Evolutionary conservation across 2,329 filamentous ascomycete genomes (phyloP), one percentile per base, ranked within the genome.

Genomic region (Penicillium sp.): DNA sequence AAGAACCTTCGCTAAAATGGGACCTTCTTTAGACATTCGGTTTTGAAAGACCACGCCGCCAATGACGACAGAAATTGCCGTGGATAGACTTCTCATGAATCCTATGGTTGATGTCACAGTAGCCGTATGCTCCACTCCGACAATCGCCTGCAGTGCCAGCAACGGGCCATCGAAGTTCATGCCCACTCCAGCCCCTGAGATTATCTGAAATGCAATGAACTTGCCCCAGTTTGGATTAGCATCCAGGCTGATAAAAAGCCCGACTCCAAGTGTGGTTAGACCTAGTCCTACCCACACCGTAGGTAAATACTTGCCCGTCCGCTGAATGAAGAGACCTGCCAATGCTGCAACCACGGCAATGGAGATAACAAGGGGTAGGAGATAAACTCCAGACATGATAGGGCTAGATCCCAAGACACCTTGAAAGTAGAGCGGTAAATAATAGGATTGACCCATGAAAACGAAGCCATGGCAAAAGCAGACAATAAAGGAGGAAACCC

Each of bases 371-470:
- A 82, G 84, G 0, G 88, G 86, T 14, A 91, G 76, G 13, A 89
- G 68, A 63, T 88, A 88, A 31, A 90, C 81, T 31, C 88, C 88
- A 0, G 85, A 88, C 11, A 84, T 74, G 19, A 90, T 79, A 0
- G 88, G 84, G 0, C 81, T 80, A 0, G 82, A 82, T 44, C 85
- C 81, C 33, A 87, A 76, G 48, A 87, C 83, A 51, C 84, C 80
- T 71, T 92, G 89, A 70, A 89, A 90, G 75, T 92, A 93, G 1
- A 93, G 79, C 0, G 89, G 89, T 3, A 92, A 77, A 74, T 87
- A 91, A 76, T 91, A 92, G 51, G 81, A 85, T 16, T 81, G 82
- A 0, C 85, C 83, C 66, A 90, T 88, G 75, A 90, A 90, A 56
- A 87, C 84, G 61, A 85, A 81, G 43, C 86, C 85, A 69, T 92